A percentile compares a stretch with the other conserved stretches of the same genome.
Conservation (phyloP, 78 protist genomes). For the Dictyostelium citrinum region DNA sequence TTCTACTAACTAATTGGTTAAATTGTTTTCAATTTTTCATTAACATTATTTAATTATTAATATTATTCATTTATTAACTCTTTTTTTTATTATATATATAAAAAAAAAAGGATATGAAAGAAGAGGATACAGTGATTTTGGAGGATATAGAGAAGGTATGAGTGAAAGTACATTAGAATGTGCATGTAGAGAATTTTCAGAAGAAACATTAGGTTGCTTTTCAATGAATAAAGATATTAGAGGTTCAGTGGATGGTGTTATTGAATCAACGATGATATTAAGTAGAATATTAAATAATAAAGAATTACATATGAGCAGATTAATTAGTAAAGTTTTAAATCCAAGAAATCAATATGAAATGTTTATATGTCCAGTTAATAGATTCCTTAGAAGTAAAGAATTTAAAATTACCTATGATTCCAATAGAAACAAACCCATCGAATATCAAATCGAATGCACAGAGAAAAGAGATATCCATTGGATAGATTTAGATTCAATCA, state of each 20-base stretch:
- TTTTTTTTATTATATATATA: no score
- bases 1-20: no score
- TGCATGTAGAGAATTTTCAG: slow-evolving; percentile 24
- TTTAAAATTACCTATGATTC: neutral
- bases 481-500: neutral
- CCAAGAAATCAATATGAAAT: neutral
- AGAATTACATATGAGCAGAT: neutral
- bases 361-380: neutral
- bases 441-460: neutral
- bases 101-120: slow-evolving; percentile 8
- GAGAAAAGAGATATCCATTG: neutral
- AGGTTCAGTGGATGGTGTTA: neutral
- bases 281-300: neutral
- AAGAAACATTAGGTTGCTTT: slow-evolving; percentile 16
- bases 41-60: no score
- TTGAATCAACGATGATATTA: neutral
- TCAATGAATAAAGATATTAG: neutral
- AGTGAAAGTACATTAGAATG: neutral
- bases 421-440: neutral
- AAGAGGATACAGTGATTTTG: slow-evolving; percentile 12
- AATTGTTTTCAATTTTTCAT: no score
- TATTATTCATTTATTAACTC: no score
- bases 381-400: neutral
- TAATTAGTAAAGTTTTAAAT: neutral
- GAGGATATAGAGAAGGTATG: slow-evolving; percentile 1